These are phyloP conservation scores for Annulohypoxylon nitens DNA, from an alignment of 495 filamentous ascomycete genomes.

Conservation along the genomic window DNA sequence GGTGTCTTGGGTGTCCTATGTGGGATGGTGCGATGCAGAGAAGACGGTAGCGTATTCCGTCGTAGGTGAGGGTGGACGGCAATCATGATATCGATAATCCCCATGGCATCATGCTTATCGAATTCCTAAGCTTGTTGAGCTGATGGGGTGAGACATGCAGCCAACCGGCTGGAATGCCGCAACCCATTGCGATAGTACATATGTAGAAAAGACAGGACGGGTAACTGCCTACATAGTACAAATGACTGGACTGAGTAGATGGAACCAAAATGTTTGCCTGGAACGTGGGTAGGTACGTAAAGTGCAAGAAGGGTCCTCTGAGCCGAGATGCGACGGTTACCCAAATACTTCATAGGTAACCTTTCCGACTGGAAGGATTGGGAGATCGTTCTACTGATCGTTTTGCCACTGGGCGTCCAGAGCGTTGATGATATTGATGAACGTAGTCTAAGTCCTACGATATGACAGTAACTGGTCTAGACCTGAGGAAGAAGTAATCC, in stretches of 20 bases:
- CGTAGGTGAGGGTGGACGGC: conserved; percentile 19
- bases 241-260: conserved; percentile 2
- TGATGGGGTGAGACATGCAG: conserved; percentile 25
- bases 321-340: conserved; percentile 1
- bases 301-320: conserved; percentile 21
- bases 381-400: conserved; percentile 32
- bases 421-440: conserved; percentile 13
- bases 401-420: conserved; percentile 27
- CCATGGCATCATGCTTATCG: conserved; percentile 33
- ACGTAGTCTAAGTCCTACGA: conserved; percentile 19
- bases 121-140: conserved; percentile 20
- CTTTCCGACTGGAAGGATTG: conserved; percentile 13
- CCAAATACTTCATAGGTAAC: conserved; percentile 2
- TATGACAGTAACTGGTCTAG: conserved; percentile 29
- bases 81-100: conserved; percentile 37
- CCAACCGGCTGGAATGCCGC: conserved; percentile 29
- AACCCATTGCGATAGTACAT: conserved; percentile 5
- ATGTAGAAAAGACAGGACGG: neutral
- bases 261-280: conserved; percentile 16
- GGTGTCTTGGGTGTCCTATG: conserved; percentile 21
- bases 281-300: conserved; percentile 20
- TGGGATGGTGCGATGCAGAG: conserved; percentile 10
- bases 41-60: conserved; percentile 7
- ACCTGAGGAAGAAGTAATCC: conserved; percentile 13
- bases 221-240: neutral